Evolutionary conservation across 2,329 filamentous ascomycete species (phyloP), one percentile per base, ranked within the genome.

Genomic region (Metarhizium brunneum): DNA sequence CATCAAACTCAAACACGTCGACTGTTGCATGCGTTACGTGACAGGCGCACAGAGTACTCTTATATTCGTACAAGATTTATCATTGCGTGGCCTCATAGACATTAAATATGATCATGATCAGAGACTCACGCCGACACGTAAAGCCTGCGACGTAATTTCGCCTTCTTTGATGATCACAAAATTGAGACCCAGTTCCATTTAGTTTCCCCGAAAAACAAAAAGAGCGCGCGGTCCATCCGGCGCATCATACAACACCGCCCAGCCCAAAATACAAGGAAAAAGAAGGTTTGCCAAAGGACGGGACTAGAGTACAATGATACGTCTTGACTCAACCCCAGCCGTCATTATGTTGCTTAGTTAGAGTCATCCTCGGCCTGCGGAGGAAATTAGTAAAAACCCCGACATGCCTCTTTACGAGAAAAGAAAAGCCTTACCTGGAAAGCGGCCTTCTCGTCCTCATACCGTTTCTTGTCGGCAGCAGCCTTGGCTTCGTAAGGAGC

Each of bases 381-480:
- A 30, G 6, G 6, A 16, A 7, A 16, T 45, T 45, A 45, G 42
- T 11, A 20, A 35, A 35, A 35, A 18, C 4, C 8, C 16, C 20
- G n/a, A 20, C 20, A 20, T 6, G 16, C 6, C 2, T 35, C 32
- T 8, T 35, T 40, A 11, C 42, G 42, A 45, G 42, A 16, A 16
- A 50, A 14, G 42, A 1, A 50, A 14, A 11, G 29, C 20, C 86
- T 79, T 80, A 95, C 90, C 68, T 90, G 86, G 81, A 95, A 99
- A 62, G 84, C 88, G 64, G 87, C 86, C 84, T 99, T 99, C 84
- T 97, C 91, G 65, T 96, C 90, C 75, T 97, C 92, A 72, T 97
- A 99, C 60, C 94, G 87, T 87, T 97, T 96, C 90, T 97, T 99
- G 78, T 99, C 94, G 62, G 87, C 81, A 53, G 88, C 90, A 70